Base-by-base conservation (phyloP, 83 land plant species). In the Picea mariana region DNA sequence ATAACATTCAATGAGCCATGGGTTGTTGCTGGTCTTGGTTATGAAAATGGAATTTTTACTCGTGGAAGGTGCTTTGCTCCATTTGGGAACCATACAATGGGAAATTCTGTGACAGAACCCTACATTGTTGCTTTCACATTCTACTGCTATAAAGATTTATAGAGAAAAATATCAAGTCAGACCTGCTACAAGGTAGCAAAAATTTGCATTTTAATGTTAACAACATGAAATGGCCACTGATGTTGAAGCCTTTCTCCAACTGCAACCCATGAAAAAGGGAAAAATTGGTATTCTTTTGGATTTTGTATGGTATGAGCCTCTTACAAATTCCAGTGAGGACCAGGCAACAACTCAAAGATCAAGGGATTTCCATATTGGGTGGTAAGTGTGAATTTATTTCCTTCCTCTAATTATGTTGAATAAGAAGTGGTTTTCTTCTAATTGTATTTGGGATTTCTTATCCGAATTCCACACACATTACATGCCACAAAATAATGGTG, bases 121-220 rank as follows among this genome's bases (percentile, higher is more conserved):
- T 97, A 97, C 78, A 86, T 93, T 72, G 93, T 86, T 44, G 92
- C 81, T 97, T 6, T 82, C 92, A 44, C 99, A 97, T 87, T 98
- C 91, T 71, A 83, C 95, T 16, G 91, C 98, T 21, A 92, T 90
- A 11, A 93, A 93, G 24, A 82, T 93, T 81, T 97, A 95, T 80
- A 87, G 96, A n/a, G 81, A 87, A 61, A 95, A 92, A 79, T 95
- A 90, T 81, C 93, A 93, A 84, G 97, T 94, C 77, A 62, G 12
- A 23, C 34, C 1, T 40, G 24, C 81, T 67, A 40, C 16, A 72
- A 24, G 15, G 11, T 76, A 72, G 40, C n/a, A 72, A 42, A 18
- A 42, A 18, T n/a, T 20, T n/a, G 5, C 58, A 72, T 72, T 44
- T 72, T 9, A 72, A 72, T 42, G 52, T 20, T 72, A 20, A 4